phyloP scores from a whole-genome alignment of 2,329 filamentous ascomycete species.

The Ceratocystis harringtonii region DNA sequence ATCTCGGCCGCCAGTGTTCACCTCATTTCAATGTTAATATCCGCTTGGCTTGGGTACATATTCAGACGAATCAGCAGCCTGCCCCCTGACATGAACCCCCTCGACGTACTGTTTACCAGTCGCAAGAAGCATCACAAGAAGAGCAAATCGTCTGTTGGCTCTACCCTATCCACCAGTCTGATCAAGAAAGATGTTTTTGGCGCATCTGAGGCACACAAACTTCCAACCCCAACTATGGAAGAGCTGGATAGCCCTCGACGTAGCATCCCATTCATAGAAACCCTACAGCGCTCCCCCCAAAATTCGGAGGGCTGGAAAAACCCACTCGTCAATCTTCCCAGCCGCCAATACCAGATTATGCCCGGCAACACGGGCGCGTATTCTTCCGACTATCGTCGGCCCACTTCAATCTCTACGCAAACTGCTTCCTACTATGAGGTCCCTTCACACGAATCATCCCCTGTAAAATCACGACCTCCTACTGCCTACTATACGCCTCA shows the following conservation, averaged over 20 bases:
- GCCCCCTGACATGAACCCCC: conserved; percentile 88
- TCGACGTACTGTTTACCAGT: conserved; percentile 73
- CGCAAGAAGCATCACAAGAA: conserved; percentile 53
- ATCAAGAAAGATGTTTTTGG: conserved; percentile 13
- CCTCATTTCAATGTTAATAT: conserved; percentile 51
- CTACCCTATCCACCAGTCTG: conserved; percentile 21
- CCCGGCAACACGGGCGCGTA: conserved; percentile 23
- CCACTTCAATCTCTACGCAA: conserved; percentile 21
- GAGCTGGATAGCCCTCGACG: conserved; percentile 25
- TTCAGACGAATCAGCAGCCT: conserved; percentile 71
- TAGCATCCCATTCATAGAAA: conserved; percentile 67
- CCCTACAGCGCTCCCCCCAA: conserved; percentile 48
- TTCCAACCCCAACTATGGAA: conserved; percentile 10
- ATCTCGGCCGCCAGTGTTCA: conserved; percentile 53
- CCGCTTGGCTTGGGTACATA: conserved; percentile 58
- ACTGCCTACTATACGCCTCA: conserved; percentile 9
- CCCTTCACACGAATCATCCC: conserved; percentile 29
- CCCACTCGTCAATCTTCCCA: conserved; percentile 40
- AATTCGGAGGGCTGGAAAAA: conserved; percentile 34
- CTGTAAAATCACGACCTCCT: conserved; percentile 4
- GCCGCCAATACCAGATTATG: conserved; percentile 39
- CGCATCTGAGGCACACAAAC: conserved; percentile 7
- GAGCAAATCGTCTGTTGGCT: conserved; percentile 46
- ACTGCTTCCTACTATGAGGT: conserved; percentile 37
- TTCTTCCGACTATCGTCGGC: conserved; percentile 8